A percentile compares a stretch with the other conserved stretches of the same genome.
These are phyloP conservation scores for Tylopilus sp. DNA, from an alignment of 1,284 basidiomycete species.

Conservation along the genomic window DNA sequence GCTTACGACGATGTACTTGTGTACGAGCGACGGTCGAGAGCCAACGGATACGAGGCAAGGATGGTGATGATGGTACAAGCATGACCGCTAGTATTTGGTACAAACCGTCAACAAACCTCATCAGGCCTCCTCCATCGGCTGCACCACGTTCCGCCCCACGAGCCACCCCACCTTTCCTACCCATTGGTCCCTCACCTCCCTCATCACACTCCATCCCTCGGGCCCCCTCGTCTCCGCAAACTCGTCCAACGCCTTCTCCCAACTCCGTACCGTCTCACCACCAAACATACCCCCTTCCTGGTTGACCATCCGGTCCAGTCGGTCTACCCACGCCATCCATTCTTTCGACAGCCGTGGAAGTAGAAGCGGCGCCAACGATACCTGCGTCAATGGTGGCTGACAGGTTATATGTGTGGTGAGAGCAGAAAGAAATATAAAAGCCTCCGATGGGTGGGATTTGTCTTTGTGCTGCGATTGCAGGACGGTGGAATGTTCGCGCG, in stretches of 20 bases:
- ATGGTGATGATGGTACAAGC: background rate
- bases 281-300: conserved; percentile 76
- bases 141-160: conserved; percentile 51
- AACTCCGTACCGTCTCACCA: conserved; percentile 58
- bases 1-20: no score
- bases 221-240: conserved; percentile 51
- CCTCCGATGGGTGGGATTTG: conserved; percentile 66
- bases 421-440: conserved; percentile 64
- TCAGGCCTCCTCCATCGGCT: conserved; percentile 49
- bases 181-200: conserved; percentile 64
- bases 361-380: conserved; percentile 52
- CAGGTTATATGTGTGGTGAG: conserved; percentile 63
- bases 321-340: conserved; percentile 74
- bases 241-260: conserved; percentile 65
- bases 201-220: conserved; percentile 51
- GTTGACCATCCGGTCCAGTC: conserved; percentile 65
- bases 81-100: background rate
- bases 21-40: no score
- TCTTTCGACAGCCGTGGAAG: conserved; percentile 62
- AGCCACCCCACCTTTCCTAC: conserved; percentile 73
- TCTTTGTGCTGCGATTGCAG: conserved; percentile 54
- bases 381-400: conserved; percentile 63
- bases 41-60: no score
- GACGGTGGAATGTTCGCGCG: conserved; percentile 40
- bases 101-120: background rate